A percentile compares a stretch with the other conserved stretches of the same genome.
Evolutionary conservation across 768 basidiomycete genomes (phyloP).

Genomic region (Podaxis mareebaensis): DNA sequence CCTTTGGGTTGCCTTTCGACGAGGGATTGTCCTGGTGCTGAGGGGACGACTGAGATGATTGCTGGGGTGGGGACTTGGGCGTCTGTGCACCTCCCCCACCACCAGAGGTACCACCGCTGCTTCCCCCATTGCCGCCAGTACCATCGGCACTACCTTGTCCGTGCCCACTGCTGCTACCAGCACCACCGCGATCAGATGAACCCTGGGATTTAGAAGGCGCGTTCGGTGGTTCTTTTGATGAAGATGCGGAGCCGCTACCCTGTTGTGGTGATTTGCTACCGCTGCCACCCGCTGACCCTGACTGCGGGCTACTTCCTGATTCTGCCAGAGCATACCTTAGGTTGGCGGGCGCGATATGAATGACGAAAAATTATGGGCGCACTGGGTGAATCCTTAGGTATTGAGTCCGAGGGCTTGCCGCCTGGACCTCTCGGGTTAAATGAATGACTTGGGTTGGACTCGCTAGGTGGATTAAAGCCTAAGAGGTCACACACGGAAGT

Average conservation of each 20-base stretch:
- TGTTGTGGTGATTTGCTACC: background rate
- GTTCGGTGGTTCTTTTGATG: background rate
- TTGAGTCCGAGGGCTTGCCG: background rate
- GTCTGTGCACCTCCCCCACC: background rate
- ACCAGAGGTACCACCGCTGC: background rate
- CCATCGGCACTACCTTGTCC: background rate
- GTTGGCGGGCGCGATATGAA: background rate
- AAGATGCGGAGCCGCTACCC: background rate
- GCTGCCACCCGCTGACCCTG: background rate
- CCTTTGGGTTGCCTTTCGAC: background rate
- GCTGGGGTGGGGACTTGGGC: background rate
- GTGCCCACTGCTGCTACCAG: background rate
- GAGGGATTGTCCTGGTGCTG: background rate
- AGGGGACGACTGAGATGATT: background rate
- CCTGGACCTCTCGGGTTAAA: slow-evolving; percentile 1
- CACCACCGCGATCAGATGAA: background rate
- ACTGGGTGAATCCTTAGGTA: background rate
- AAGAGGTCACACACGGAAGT: background rate
- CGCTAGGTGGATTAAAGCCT: background rate
- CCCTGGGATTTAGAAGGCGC: background rate
- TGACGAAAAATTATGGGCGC: background rate
- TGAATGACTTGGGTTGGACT: slow-evolving; percentile 13
- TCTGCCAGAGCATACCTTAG: background rate
- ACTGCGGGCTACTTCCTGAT: background rate
- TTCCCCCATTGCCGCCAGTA: background rate